Evolutionary conservation across 2,329 filamentous ascomycete genomes (phyloP).

Genomic region (Zymoseptoria crescenta): DNA sequence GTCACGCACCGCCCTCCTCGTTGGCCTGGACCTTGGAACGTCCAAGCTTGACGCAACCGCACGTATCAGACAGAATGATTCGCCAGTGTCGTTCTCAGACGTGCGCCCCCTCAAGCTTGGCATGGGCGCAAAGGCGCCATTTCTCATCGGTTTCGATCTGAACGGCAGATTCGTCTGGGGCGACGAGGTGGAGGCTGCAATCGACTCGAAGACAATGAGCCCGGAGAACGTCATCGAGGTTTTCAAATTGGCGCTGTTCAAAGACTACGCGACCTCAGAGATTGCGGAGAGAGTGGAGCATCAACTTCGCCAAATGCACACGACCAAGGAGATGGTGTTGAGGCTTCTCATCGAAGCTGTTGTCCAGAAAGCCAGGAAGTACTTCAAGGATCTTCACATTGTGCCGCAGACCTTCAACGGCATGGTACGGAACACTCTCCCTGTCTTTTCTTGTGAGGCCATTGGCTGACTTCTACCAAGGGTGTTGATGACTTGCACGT

Average conservation of each 20-base stretch:
- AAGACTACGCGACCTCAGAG: neutral
- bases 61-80: too few species aligned
- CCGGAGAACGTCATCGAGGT: neutral
- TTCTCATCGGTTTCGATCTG: neutral
- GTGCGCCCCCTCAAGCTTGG: neutral
- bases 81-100: neutral
- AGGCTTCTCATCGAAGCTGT: neutral
- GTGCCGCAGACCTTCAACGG: neutral
- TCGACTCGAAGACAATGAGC: neutral
- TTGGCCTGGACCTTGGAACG: too few species aligned
- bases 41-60: too few species aligned
- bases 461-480: neutral
- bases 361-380: neutral
- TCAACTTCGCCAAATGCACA: neutral
- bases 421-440: neutral
- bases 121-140: too few species aligned
- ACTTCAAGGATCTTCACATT: neutral
- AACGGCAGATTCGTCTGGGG: neutral
- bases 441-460: neutral
- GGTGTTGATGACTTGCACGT: neutral
- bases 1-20: too few species aligned
- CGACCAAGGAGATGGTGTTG: neutral
- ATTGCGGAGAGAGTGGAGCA: neutral
- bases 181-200: neutral
- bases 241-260: neutral